Evolutionary conservation across 2,329 filamentous ascomycete species (phyloP).

Genomic region (Aspergillus novoparasiticus): DNA sequence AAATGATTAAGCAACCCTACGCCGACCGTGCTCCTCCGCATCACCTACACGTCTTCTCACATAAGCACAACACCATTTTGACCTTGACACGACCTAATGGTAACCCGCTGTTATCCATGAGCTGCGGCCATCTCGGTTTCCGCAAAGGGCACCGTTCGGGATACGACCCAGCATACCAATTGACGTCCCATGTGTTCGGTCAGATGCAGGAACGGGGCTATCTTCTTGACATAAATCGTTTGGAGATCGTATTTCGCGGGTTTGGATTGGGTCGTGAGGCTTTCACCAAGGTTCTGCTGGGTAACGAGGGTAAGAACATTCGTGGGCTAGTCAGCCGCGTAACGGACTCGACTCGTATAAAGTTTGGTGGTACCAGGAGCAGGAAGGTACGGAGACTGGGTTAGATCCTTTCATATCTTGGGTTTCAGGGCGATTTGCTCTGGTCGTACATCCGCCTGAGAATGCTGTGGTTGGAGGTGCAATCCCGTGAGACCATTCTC

Average conservation of each 20-base stretch:
- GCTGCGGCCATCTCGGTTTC: constrained; percentile 89
- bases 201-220: constrained; percentile 81
- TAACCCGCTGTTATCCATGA: constrained; percentile 76
- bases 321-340: constrained; percentile 76
- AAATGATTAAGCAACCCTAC: constrained; percentile 39
- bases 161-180: constrained; percentile 91
- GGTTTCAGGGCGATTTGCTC: neutral
- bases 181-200: constrained; percentile 80
- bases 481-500: neutral
- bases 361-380: constrained; percentile 93
- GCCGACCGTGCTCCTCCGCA: constrained; percentile 58
- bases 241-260: constrained; percentile 82
- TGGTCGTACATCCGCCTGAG: neutral
- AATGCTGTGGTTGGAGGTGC: neutral
- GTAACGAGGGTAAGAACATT: constrained; percentile 77
- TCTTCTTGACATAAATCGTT: constrained; percentile 70
- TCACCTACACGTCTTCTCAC: constrained; percentile 82
- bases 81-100: constrained; percentile 83
- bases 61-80: constrained; percentile 94
- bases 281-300: constrained; percentile 83
- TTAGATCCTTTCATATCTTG: constrained; percentile 35
- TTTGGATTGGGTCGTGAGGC: constrained; percentile 89
- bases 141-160: constrained; percentile 75
- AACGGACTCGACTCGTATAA: constrained; percentile 83
- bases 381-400: constrained; percentile 79